Conservation (phyloP, 2,329 filamentous ascomycete genomes). For the Tolypocladium cylindrosporum region DNA sequence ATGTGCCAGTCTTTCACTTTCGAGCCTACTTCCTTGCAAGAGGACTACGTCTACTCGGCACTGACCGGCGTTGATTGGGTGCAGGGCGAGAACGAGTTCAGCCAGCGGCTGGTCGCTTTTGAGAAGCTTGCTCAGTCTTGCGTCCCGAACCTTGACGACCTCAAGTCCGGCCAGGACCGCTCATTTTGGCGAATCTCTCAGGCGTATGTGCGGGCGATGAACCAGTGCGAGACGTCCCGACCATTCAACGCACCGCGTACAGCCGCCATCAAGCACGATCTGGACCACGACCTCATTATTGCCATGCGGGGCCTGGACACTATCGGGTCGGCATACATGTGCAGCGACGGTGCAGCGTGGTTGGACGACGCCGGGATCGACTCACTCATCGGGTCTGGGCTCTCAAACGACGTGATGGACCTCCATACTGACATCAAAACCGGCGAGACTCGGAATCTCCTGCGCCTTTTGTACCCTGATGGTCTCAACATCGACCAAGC, state of each 20-base stretch:
- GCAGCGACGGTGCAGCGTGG: slow-evolving; percentile 5
- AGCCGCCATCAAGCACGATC: slow-evolving; percentile 2
- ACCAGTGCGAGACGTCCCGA: slow-evolving; percentile 1
- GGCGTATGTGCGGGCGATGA: slow-evolving; percentile 3
- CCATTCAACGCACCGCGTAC: neutral
- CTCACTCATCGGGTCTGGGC: slow-evolving; percentile 4
- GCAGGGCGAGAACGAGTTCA: slow-evolving; percentile 3
- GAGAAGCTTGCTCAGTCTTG: neutral
- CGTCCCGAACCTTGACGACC: slow-evolving; percentile 3
- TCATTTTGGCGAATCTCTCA: slow-evolving; percentile 5
- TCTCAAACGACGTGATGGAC: slow-evolving; percentile 7
- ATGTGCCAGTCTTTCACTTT: slow-evolving; percentile 6
- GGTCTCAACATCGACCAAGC: neutral
- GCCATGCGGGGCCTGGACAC: slow-evolving; percentile 3
- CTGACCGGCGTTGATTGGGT: slow-evolving; percentile 4
- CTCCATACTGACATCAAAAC: slow-evolving; percentile 5
- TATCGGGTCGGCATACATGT: slow-evolving; percentile 5
- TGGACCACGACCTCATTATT: slow-evolving; percentile 3
- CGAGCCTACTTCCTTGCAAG: neutral
- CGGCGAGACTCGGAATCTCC: slow-evolving; percentile 3
- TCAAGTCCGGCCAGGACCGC: slow-evolving; percentile 2
- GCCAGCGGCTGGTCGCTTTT: slow-evolving; percentile 1
- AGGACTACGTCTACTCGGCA: slow-evolving; percentile 5
- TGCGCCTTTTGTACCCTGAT: slow-evolving; percentile 5
- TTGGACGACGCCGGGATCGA: slow-evolving; percentile 5